phyloP scores from a whole-genome alignment of 768 basidiomycete genomes.

The Mrakia frigida region DNA sequence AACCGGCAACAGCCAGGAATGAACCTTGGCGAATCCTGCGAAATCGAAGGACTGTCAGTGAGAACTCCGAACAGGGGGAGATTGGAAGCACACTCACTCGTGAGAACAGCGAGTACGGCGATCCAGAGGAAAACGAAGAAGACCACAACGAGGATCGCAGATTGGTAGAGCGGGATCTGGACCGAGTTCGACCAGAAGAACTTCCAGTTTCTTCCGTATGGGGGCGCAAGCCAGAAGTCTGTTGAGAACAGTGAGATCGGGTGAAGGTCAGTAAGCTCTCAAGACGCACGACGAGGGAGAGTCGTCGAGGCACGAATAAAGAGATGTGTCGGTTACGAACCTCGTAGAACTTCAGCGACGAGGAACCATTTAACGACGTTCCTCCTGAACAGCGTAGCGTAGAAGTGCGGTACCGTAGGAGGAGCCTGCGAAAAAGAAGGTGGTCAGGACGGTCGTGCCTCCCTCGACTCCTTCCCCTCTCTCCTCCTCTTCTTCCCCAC shows the following conservation, averaged over 20 bases:
- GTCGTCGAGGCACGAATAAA: too few species aligned
- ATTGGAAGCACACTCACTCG: neutral
- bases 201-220: constrained; percentile 76
- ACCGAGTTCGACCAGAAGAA: constrained; percentile 73
- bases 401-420: constrained; percentile 69
- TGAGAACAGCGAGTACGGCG: constrained; percentile 64
- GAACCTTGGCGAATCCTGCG: constrained; percentile 69
- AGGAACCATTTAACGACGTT: constrained; percentile 95
- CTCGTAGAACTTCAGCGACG: constrained; percentile 75
- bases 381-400: constrained; percentile 78
- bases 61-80: too few species aligned
- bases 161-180: constrained; percentile 74
- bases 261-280: neutral
- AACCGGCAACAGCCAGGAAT: constrained; percentile 90
- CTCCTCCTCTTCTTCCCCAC: too few species aligned
- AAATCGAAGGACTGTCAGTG: constrained; percentile 43
- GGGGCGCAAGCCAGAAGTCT: constrained; percentile 33
- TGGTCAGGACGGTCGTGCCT: too few species aligned
- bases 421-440: neutral
- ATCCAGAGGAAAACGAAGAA: constrained; percentile 91
- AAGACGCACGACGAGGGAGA: neutral
- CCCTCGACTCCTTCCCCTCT: too few species aligned
- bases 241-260: neutral
- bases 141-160: constrained; percentile 65
- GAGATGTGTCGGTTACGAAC: too few species aligned